Evolutionary conservation across 2,329 filamentous ascomycete genomes (phyloP).

Genomic region (Cadophora sp.): DNA sequence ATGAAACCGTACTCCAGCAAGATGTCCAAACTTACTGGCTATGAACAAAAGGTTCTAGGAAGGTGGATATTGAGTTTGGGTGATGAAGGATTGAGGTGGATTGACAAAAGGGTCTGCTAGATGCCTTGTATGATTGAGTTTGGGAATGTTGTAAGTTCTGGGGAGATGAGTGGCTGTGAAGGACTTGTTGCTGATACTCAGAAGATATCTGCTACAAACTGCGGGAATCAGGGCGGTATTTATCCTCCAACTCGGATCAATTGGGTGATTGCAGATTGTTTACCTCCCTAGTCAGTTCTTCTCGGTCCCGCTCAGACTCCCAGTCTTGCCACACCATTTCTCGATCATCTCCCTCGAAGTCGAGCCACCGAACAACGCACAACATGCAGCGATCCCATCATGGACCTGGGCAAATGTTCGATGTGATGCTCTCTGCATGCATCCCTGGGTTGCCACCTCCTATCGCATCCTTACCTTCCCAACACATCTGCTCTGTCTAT

Average conservation of each 20-base stretch:
- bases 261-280: constrained; percentile 15
- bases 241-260: constrained; percentile 34
- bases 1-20: constrained; percentile 32
- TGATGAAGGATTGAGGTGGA: constrained; percentile 16
- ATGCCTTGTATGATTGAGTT: constrained; percentile 17
- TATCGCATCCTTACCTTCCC: constrained; percentile 21
- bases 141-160: constrained; percentile 29
- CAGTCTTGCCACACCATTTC: constrained; percentile 20
- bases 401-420: constrained; percentile 14
- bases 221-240: constrained; percentile 35
- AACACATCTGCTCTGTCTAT: constrained; percentile 4
- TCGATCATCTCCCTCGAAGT: constrained; percentile 27
- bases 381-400: constrained; percentile 36
- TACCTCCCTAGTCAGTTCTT: constrained; percentile 1
- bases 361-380: constrained; percentile 40
- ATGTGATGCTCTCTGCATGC: constrained; percentile 23
- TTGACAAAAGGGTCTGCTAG: constrained; percentile 2
- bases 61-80: constrained; percentile 7
- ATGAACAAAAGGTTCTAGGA: constrained; percentile 24
- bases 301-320: constrained; percentile 19
- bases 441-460: constrained; percentile 11
- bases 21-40: constrained; percentile 38
- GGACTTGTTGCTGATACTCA: constrained; percentile 39
- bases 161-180: constrained; percentile 34
- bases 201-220: constrained; percentile 20